A percentile compares a stretch with the other conserved stretches of the same genome.
phyloP scores from a whole-genome alignment of 306 rosid species.

The Nissolia schottii region DNA sequence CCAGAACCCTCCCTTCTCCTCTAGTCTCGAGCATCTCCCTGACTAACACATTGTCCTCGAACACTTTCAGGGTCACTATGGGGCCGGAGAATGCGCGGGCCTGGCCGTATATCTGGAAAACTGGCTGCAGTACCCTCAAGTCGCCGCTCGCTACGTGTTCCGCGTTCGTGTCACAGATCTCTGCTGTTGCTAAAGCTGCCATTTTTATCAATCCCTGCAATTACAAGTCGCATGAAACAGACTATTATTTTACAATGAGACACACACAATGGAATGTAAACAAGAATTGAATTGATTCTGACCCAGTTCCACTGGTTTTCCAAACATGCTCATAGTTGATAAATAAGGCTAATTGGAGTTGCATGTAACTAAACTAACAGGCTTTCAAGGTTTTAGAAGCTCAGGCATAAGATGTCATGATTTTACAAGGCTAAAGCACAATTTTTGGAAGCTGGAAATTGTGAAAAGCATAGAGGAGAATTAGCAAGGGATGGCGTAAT shows the following conservation, averaged over 20 bases:
- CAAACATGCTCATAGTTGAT: too few species aligned
- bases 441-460: neutral
- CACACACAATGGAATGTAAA: neutral
- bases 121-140: constrained; percentile 42
- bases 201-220: constrained; percentile 11
- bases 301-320: too few species aligned
- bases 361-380: too few species aligned
- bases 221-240: neutral
- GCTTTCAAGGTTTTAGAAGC: neutral
- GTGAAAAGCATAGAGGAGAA: neutral
- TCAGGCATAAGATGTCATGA: neutral
- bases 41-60: constrained; percentile 73
- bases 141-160: constrained; percentile 27
- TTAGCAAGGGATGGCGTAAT: neutral
- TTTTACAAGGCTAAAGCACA: neutral
- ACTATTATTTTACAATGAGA: neutral
- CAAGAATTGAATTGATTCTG: too few species aligned
- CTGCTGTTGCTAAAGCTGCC: constrained; percentile 38
- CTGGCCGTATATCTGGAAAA: constrained; percentile 53
- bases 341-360: too few species aligned
- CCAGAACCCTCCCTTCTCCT: constrained; percentile 57
- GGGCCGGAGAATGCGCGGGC: constrained; percentile 51
- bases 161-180: constrained; percentile 40
- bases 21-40: constrained; percentile 53
- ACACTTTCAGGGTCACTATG: constrained; percentile 55